Percentiles rank a stretch among this genome's conserved stretches.
Conservation (phyloP, 176 grass and related monocot species). For the Paspalum notatum region DNA sequence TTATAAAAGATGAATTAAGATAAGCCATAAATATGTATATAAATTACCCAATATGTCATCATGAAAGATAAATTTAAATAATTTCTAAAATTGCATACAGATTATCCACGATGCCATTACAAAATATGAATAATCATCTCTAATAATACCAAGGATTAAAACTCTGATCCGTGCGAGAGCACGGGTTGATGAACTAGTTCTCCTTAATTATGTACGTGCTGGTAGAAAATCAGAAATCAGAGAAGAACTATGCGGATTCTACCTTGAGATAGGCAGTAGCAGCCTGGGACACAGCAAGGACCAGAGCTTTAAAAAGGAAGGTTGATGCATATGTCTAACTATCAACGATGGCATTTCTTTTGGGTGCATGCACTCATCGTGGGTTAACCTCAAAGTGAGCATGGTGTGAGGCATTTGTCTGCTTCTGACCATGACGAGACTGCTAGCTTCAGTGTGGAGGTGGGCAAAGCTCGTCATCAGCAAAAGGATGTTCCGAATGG, state of each 20-base stretch:
- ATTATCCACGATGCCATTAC: no score
- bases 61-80: no score
- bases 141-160: no score
- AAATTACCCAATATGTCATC: no score
- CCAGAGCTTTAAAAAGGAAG: constrained; percentile 43
- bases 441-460: constrained; percentile 39
- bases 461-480: constrained; percentile 52
- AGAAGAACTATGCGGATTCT: not conserved
- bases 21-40: no score
- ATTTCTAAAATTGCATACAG: no score
- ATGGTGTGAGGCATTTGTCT: constrained; percentile 42
- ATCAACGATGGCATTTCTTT: constrained; percentile 41
- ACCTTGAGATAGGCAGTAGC: not conserved
- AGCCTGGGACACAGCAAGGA: constrained; percentile 10
- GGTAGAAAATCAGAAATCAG: not conserved
- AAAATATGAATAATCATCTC: no score
- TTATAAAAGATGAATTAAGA: no score
- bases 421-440: constrained; percentile 40
- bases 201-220: not conserved
- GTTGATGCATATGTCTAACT: constrained; percentile 44
- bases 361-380: constrained; percentile 17
- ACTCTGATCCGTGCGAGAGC: no score
- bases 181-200: not conserved
- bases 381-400: constrained; percentile 58
- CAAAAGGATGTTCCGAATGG: constrained; percentile 39